phyloP scores from a whole-genome alignment of 2,329 filamentous ascomycete genomes.

The Fusarium sp. region DNA sequence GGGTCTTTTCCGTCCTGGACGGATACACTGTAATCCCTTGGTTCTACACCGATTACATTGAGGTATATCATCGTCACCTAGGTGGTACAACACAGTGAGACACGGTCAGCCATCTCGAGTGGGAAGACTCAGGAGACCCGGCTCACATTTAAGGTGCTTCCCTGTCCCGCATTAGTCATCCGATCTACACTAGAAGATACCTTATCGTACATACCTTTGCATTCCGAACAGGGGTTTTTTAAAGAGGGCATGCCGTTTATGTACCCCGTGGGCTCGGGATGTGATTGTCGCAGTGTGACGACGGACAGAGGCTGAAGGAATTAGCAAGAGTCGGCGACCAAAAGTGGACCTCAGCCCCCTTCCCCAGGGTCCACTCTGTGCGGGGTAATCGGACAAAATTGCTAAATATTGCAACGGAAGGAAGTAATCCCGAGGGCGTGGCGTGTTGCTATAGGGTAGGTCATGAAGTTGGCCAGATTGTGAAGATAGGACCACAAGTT shows the following conservation, averaged over 20 bases:
- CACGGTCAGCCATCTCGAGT: slow-evolving; percentile 5
- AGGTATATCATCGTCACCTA: slow-evolving; percentile 20
- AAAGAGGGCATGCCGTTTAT: slow-evolving; percentile 21
- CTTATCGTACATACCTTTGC: slow-evolving; percentile 19
- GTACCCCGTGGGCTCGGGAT: not conserved
- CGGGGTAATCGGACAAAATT: not conserved
- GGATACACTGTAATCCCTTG: slow-evolving; percentile 28
- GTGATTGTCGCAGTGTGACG: not conserved
- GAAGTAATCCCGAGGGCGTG: not conserved
- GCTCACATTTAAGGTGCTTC: slow-evolving; percentile 39
- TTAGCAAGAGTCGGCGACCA: slow-evolving; percentile 12
- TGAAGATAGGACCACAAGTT: not conserved
- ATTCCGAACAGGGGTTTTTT: slow-evolving; percentile 35
- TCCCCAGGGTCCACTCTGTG: not conserved
- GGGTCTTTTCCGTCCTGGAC: slow-evolving; percentile 6
- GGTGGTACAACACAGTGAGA: not conserved
- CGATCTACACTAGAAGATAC: fast-evolving
- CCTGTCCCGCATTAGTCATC: slow-evolving; percentile 7
- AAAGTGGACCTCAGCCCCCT: not conserved
- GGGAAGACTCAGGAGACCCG: not conserved
- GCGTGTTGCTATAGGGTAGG: not conserved
- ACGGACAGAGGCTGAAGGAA: not conserved
- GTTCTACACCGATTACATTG: slow-evolving; percentile 20
- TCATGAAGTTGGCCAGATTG: not conserved
- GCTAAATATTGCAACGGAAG: not conserved